Evolutionary conservation across 495 filamentous ascomycete genomes (phyloP).

Genomic region (Melanomma pulvis-pyrius): DNA sequence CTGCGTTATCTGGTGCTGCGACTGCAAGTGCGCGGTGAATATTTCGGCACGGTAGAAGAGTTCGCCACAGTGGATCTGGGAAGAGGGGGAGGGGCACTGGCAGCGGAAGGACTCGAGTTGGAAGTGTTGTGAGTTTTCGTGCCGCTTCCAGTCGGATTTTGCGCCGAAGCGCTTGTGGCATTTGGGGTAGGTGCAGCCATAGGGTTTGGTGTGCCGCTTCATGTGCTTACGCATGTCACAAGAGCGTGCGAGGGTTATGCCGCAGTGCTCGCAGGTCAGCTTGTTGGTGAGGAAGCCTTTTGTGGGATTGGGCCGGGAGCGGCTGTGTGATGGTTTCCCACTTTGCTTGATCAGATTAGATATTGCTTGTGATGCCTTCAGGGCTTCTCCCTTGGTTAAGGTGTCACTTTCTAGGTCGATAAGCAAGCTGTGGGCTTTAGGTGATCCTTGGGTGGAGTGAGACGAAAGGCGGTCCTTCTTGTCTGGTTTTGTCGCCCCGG

Average conservation of each 20-base stretch:
- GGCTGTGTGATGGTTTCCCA: background rate
- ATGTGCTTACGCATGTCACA: conserved; percentile 71
- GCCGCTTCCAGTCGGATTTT: conserved; percentile 97
- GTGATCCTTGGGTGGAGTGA: background rate
- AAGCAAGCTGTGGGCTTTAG: background rate
- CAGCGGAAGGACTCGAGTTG: conserved; percentile 80
- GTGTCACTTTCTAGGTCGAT: conserved; percentile 7
- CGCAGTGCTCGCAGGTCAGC: conserved; percentile 15
- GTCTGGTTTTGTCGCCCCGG: background rate
- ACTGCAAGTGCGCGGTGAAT: conserved; percentile 55
- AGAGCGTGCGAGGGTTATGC: conserved; percentile 9
- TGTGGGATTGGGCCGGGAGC: background rate
- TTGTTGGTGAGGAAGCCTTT: conserved; percentile 15
- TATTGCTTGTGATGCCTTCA: conserved; percentile 27
- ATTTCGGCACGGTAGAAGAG: conserved; percentile 61
- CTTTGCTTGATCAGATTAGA: conserved; percentile 26
- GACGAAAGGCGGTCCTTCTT: conserved; percentile 3
- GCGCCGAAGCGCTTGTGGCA: conserved; percentile 84
- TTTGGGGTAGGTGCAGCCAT: conserved; percentile 76
- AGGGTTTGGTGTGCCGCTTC: conserved; percentile 84
- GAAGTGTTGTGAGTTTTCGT: conserved; percentile 87
- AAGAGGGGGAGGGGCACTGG: conserved; percentile 25
- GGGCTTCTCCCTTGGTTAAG: conserved; percentile 24
- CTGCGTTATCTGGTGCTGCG: conserved; percentile 49
- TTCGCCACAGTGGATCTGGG: conserved; percentile 36